A percentile compares a stretch with the other conserved stretches of the same genome.
Conservation (phyloP, 257 asterid species). For the Solanum tacnaense region DNA sequence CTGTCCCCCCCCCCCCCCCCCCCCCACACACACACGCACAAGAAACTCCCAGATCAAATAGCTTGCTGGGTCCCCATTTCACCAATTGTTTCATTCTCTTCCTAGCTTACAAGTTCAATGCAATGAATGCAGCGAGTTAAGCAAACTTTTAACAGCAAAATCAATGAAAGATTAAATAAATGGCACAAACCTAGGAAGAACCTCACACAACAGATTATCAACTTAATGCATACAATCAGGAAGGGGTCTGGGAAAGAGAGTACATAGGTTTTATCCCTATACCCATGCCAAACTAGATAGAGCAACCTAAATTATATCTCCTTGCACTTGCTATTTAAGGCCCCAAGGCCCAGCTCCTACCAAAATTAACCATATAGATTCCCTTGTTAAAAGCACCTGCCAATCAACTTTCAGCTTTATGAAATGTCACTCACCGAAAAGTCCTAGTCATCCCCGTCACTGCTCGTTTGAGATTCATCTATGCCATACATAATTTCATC, state of each 20-base stretch:
- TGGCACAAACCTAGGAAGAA: background rate
- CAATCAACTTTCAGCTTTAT: background rate
- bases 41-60: background rate
- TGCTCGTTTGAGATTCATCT: conserved; percentile 54
- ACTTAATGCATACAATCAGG: background rate
- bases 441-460: conserved; percentile 47
- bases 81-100: background rate
- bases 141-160: background rate
- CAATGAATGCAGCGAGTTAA: background rate
- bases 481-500: conserved; percentile 65
- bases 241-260: background rate
- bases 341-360: background rate
- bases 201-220: background rate
- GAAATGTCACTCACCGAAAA: background rate
- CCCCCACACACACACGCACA: background rate
- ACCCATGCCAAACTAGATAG: background rate
- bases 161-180: background rate
- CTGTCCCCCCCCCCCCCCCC: background rate
- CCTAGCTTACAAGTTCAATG: background rate
- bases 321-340: background rate
- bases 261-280: background rate
- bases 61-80: background rate
- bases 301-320: background rate
- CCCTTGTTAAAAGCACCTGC: background rate
- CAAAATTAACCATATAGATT: background rate